These are phyloP conservation scores for sorghum (Sorghum bicolor) DNA, from an alignment of 176 grass and related monocot species.

Conservation along the genomic window Sorghum_bicolor_NCBIv3 NC_012870.2:70244501-70245000, in stretches of 20 bases:
- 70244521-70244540: slow-evolving; percentile 10
- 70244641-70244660: not conserved
- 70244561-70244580: not conserved
- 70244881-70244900: slow-evolving; percentile 32
- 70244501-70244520: not conserved
- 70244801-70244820: not conserved
- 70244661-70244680: not conserved
- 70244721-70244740: not conserved
- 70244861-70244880: not conserved
- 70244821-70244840: not conserved
- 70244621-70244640: not conserved
- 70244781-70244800: not conserved
- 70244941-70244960: slow-evolving; percentile 1
- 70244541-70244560: not conserved
- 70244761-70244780: not conserved
- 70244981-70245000: slow-evolving; percentile 42
- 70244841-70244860: not conserved
- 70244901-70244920: not conserved
- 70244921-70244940: not conserved
- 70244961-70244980: not conserved
- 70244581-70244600: not conserved
- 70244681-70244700: not conserved
- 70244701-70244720: not conserved
- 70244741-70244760: not conserved
- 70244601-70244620: not conserved